Conservation (phyloP, 2,329 filamentous ascomycete species). For the Elsinoe necatrix region DNA sequence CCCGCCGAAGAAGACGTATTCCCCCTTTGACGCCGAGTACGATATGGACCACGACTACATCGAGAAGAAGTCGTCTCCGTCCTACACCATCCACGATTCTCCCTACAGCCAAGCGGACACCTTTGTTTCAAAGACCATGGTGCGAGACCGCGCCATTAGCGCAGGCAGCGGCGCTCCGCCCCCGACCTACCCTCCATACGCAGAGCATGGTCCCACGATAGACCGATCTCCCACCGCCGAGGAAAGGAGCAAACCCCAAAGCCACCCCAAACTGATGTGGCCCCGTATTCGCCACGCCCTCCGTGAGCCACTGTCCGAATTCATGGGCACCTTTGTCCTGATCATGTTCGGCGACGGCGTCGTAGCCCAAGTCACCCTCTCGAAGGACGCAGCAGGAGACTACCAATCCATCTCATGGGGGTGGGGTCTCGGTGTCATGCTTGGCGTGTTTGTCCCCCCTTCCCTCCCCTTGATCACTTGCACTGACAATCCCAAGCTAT, state of each 20-base stretch:
- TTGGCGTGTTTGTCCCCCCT: slow-evolving; percentile 50
- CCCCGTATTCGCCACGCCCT: slow-evolving; percentile 43
- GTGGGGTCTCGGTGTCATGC: slow-evolving; percentile 19
- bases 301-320: slow-evolving; percentile 57
- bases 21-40: slow-evolving; percentile 1
- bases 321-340: slow-evolving; percentile 59
- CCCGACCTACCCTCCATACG: slow-evolving; percentile 15
- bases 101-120: slow-evolving; percentile 15
- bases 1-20: slow-evolving; percentile 7
- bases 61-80: slow-evolving; percentile 3
- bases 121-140: slow-evolving; percentile 17
- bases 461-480: slow-evolving; percentile 59
- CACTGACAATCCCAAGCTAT: slow-evolving; percentile 62
- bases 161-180: slow-evolving; percentile 7
- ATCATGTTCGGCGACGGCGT: slow-evolving; percentile 64
- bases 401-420: slow-evolving; percentile 48
- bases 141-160: slow-evolving; percentile 8
- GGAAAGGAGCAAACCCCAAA: neutral
- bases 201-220: slow-evolving; percentile 24
- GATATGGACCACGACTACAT: slow-evolving; percentile 8
- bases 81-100: slow-evolving; percentile 6
- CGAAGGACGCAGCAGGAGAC: slow-evolving; percentile 39
- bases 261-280: slow-evolving; percentile 42
- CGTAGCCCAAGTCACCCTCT: slow-evolving; percentile 60
- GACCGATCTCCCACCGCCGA: slow-evolving; percentile 25